phyloP scores from a whole-genome alignment of 345 rosid genomes.

The Erucastrum elatum region DNA sequence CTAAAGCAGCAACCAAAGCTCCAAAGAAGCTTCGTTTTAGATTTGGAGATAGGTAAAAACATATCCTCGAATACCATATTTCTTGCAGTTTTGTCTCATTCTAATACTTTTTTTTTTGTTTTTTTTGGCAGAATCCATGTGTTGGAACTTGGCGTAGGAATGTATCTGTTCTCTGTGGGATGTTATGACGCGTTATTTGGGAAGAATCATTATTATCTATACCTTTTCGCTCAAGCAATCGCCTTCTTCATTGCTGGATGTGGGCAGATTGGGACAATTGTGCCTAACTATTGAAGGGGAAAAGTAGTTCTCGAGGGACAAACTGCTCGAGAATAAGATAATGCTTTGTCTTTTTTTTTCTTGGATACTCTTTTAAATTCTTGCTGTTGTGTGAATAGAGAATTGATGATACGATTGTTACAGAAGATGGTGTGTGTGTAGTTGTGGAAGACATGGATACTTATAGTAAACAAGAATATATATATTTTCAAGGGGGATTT shows the following conservation, averaged over 20 bases:
- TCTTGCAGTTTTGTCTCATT: neutral
- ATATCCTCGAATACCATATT: too few relatives aligned
- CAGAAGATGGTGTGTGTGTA: constrained; percentile 37
- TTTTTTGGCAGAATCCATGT: constrained; percentile 50
- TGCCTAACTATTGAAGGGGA: constrained; percentile 43
- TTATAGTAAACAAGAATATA: constrained; percentile 23
- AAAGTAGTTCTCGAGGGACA: neutral
- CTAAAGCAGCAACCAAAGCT: constrained; percentile 48
- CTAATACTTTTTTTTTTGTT: neutral
- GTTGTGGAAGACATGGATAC: constrained; percentile 31
- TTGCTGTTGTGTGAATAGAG: constrained; percentile 44
- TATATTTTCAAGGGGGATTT: constrained; percentile 14
- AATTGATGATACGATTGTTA: constrained; percentile 34
- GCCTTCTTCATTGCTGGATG: constrained; percentile 79
- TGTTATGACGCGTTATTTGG: constrained; percentile 70
- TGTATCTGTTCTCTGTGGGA: constrained; percentile 67
- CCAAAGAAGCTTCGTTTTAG: constrained; percentile 61
- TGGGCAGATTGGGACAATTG: constrained; percentile 78
- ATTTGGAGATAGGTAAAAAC: constrained; percentile 67
- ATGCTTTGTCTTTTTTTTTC: neutral
- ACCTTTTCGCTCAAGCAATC: constrained; percentile 66
- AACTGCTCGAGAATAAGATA: neutral
- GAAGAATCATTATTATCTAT: constrained; percentile 69
- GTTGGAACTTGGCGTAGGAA: constrained; percentile 72
- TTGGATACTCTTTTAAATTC: constrained; percentile 9